Evolutionary conservation across 345 rosid genomes (phyloP).

Genomic region (Rhodamnia argentea): DNA sequence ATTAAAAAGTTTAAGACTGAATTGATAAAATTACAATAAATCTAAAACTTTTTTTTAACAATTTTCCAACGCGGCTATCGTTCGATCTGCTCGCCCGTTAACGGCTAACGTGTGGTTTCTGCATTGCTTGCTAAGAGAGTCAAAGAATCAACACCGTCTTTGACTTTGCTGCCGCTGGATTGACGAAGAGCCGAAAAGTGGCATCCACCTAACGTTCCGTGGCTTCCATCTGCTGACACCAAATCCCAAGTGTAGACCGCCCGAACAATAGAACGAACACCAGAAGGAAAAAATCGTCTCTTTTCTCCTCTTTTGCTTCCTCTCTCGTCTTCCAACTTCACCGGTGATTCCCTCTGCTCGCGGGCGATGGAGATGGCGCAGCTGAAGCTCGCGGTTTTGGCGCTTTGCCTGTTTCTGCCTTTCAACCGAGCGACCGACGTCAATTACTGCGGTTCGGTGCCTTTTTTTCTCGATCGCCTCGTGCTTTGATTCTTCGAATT

Average conservation of each 20-base stretch:
- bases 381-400: not conserved
- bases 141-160: not conserved
- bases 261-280: not conserved
- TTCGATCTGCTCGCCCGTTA: not conserved
- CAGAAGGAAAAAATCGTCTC: not conserved
- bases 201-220: not conserved
- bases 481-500: not conserved
- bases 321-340: rapidly evolving
- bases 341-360: not conserved
- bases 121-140: not conserved
- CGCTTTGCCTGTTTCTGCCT: slow-evolving; percentile 14
- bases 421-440: slow-evolving; percentile 15
- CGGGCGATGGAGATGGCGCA: not conserved
- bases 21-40: no score
- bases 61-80: not conserved
- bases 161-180: not conserved
- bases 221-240: not conserved
- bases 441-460: slow-evolving; percentile 25
- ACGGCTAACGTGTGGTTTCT: not conserved
- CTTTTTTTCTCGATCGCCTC: not conserved
- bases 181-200: not conserved
- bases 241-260: not conserved
- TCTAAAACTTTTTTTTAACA: no score
- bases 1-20: no score
- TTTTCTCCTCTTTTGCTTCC: not conserved